Conservation (phyloP, 106 monocot genomes). For the Xerophyta viscosa region DNA sequence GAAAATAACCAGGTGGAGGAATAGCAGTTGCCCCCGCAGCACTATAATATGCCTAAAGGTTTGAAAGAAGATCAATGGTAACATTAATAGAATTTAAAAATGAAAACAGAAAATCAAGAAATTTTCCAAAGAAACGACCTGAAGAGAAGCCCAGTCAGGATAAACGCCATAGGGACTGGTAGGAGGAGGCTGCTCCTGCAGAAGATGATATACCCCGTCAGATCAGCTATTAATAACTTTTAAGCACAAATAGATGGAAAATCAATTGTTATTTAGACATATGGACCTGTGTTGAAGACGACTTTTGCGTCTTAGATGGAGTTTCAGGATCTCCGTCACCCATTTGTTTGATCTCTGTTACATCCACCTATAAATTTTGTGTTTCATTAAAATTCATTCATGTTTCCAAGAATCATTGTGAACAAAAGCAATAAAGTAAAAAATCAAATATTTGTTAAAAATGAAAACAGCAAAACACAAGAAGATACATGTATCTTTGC, state of each 20-base stretch:
- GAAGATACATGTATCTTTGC: too few relatives aligned
- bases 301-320: conserved; percentile 15
- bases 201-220: neutral
- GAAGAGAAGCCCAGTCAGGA: conserved; percentile 40
- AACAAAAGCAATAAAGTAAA: too few relatives aligned
- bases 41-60: conserved; percentile 37
- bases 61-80: neutral
- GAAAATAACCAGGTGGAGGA: conserved; percentile 30
- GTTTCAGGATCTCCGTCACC: conserved; percentile 18
- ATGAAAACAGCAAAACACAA: too few relatives aligned
- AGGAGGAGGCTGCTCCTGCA: conserved; percentile 30
- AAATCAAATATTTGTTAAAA: too few relatives aligned
- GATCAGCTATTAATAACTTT: neutral
- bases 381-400: too few relatives aligned
- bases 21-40: conserved; percentile 18
- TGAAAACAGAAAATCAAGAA: too few relatives aligned
- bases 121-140: conserved; percentile 18
- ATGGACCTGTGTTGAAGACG: conserved; percentile 26
- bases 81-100: too few relatives aligned
- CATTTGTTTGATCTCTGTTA: conserved; percentile 8
- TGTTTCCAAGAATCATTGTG: too few relatives aligned
- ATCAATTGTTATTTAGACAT: neutral
- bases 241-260: neutral
- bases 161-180: conserved; percentile 23
- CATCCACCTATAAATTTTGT: neutral